Evolutionary conservation across 441 rosid genomes (phyloP), one percentile per base, ranked within the genome.

Genomic region (Pelargonium fulgidum): DNA sequence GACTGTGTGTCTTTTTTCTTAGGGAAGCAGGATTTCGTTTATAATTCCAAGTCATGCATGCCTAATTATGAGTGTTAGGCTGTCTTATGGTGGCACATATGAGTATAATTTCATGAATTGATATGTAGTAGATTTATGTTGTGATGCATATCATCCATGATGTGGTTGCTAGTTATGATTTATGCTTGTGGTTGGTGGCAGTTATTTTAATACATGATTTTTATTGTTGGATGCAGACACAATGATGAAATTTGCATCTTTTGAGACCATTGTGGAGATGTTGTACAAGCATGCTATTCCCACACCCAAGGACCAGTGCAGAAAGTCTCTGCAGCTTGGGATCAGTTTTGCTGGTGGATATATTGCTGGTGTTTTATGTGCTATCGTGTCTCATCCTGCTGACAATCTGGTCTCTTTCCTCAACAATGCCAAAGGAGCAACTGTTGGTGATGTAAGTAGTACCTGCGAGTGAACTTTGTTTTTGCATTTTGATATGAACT

Each of bases 231-330:
- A 73, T 75, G 78, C 81, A 95, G 99, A 95, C 80, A 95, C 99
- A 0, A 92, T 95, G 99, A 95, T 92, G 99, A 95, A 92, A 85
- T 95, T 95, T 83, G 99, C 99, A 69, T 92, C 99, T 29, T 95
- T 95, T 72, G 99, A 95, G 83, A 85, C 89, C 72, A 90, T 90
- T 68, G 97, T 95, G 74, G 99, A 95, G 88, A 76, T 86, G 90
- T 80, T 95, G 67, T 95, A 95, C 89, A 92, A 92, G 88, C 82
- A 92, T 61, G 87, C 84, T 45, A 83, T 95, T 61, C 99, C 99
- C 24, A 75, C 62, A 62, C 98, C 99, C 3, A 95, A 95, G 82
- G 86, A 85, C 44, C 82, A 95, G 76, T 95, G 98, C 90, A 88
- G 96, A 86, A 95, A 90, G 73, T 2, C 66, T 68, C 81, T 89